phyloP scores from a whole-genome alignment of 2,329 filamentous ascomycete species.

The Thielaviopsis musarum region DNA sequence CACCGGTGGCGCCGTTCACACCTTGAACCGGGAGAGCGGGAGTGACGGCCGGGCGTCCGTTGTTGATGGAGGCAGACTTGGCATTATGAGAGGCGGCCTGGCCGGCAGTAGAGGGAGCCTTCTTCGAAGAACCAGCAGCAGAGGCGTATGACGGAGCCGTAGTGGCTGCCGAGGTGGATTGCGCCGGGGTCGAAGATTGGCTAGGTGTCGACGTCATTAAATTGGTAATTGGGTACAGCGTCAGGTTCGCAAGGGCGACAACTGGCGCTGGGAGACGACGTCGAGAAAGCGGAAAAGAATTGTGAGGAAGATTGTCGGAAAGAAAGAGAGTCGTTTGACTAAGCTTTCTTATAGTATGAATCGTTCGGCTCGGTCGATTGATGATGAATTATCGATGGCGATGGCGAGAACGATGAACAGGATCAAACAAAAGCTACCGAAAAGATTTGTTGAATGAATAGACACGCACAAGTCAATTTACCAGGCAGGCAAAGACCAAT shows the following conservation, averaged over 20 bases:
- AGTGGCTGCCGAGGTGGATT: constrained; percentile 35
- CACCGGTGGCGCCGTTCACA: constrained; percentile 25
- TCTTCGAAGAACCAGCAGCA: constrained; percentile 45
- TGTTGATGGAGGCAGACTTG: constrained; percentile 54
- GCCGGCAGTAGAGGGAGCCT: constrained; percentile 42
- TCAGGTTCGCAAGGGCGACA: constrained; percentile 11
- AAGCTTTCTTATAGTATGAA: background rate
- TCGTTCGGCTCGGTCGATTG: background rate
- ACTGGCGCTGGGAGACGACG: constrained; percentile 9
- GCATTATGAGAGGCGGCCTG: constrained; percentile 40
- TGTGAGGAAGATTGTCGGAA: background rate
- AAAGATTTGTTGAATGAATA: background rate
- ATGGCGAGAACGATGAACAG: background rate
- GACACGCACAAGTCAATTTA: background rate
- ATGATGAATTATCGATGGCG: background rate
- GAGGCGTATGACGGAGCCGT: constrained; percentile 50
- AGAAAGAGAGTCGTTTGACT: background rate
- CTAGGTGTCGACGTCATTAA: constrained; percentile 39
- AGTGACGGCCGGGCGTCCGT: constrained; percentile 60
- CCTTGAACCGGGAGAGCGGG: constrained; percentile 40
- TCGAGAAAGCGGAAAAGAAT: constrained; percentile 5
- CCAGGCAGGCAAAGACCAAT: background rate
- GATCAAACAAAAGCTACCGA: background rate
- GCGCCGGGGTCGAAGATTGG: constrained; percentile 38
- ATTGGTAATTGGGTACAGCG: constrained; percentile 14